Evolutionary conservation across 2,329 filamentous ascomycete genomes (phyloP), one percentile per base, ranked within the genome.

Genomic region (Neofusicoccum sp.): DNA sequence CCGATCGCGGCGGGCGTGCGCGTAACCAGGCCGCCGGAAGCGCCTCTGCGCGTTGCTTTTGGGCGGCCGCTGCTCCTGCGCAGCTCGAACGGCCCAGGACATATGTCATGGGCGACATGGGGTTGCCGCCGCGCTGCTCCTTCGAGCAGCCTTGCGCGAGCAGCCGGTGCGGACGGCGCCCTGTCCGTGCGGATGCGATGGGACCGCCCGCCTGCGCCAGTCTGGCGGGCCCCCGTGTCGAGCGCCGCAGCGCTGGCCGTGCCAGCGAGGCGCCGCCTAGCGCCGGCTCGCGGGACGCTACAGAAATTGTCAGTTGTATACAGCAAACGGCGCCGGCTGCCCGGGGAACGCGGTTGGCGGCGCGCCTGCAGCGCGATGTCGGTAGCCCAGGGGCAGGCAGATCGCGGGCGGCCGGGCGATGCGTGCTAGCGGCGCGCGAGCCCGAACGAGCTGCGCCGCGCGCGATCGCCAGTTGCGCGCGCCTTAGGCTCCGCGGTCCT

Each of bases 21-120:
- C 51, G 51, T 56, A 56, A 56, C 51, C 51, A 43, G 51, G 51
- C 45, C 45, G n/a, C 28, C 30, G 45, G 45, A 48, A 48, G 28
- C 45, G 45, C 45, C 45, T 48, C 45, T 48, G 30, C 30, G 28
- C 28, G 16, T 33, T 48, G 28, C 38, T 56, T 56, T 43, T 56
- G 51, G 36, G 51, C 28, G 16, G 26, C 6, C 14, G 8, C 43
- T 56, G 38, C 51, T 56, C 38, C 38, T 44, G 26, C 34, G 49
- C 49, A 16, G 51, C n/a, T 41, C 28, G 51, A 56, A 56, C 51
- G 38, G 51, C 28, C 38, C 51, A 33, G 51, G 38, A 43, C 30
- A 6, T 54, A 30, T 41, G 26, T 20, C 34, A 30, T 56, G 38
- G n/a, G 26, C 34, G 36, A 43, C 51, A 24, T 56, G 51, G 24